Conservation (phyloP, 2,329 filamentous ascomycete genomes). For the Trichoderma hamatum region DNA sequence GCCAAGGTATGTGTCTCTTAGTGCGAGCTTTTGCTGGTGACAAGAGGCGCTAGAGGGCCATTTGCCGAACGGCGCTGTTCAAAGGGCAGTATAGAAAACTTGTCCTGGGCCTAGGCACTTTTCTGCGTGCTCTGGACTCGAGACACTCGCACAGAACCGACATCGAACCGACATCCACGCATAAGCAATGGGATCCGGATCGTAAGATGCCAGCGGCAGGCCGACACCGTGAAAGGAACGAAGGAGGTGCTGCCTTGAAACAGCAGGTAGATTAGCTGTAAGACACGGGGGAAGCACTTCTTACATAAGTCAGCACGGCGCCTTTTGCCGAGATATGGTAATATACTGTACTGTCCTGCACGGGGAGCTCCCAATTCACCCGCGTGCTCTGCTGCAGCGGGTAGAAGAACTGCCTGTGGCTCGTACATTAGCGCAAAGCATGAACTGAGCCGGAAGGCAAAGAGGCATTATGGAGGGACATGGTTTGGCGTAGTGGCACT, state of each 20-base stretch:
- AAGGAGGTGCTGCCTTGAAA: neutral
- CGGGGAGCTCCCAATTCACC: neutral
- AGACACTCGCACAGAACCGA: too few relatives aligned
- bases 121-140: too few relatives aligned
- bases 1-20: neutral
- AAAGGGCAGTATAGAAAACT: neutral
- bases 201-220: neutral
- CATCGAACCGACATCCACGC: too few relatives aligned
- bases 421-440: neutral
- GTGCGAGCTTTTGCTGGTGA: slow-evolving; percentile 5
- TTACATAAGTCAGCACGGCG: neutral
- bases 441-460: neutral
- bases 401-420: neutral
- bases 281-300: neutral
- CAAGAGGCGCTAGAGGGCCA: slow-evolving; percentile 15
- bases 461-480: neutral
- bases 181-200: neutral
- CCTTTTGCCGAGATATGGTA: neutral
- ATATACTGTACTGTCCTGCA: too few relatives aligned
- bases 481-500: neutral
- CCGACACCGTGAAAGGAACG: neutral
- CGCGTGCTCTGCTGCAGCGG: neutral
- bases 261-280: neutral
- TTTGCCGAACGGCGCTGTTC: slow-evolving; percentile 10
- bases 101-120: neutral